These are phyloP conservation scores for Coemansia sp. DNA, from an alignment of 192 early-diverging fungal species.

Conservation along the genomic window DNA sequence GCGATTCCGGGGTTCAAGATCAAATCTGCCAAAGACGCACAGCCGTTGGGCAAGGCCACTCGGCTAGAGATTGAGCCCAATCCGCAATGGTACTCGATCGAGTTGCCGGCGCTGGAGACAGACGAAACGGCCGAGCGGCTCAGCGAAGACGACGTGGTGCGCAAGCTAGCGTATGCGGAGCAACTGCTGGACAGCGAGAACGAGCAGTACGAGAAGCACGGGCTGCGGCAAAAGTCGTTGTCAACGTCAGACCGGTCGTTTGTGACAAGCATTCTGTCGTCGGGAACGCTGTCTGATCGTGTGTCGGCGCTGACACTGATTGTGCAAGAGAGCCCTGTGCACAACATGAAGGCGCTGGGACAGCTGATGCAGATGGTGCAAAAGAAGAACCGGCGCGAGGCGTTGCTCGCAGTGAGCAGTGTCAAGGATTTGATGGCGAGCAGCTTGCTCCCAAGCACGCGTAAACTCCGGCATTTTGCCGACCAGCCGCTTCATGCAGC, in stretches of 20 bases:
- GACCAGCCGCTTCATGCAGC: slow-evolving; percentile 75
- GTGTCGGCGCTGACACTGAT: slow-evolving; percentile 91
- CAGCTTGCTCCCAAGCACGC: slow-evolving; percentile 72
- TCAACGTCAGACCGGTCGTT: slow-evolving; percentile 83
- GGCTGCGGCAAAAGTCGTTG: slow-evolving; percentile 54
- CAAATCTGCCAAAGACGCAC: slow-evolving; percentile 51
- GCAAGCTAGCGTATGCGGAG: slow-evolving; percentile 56
- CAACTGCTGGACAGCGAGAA: slow-evolving; percentile 69
- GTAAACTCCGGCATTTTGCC: slow-evolving; percentile 91
- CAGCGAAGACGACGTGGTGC: slow-evolving; percentile 40
- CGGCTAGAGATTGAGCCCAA: slow-evolving; percentile 29
- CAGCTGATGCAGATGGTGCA: slow-evolving; percentile 81
- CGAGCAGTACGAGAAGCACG: slow-evolving; percentile 55
- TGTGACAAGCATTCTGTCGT: slow-evolving; percentile 81
- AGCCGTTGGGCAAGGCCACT: slow-evolving; percentile 25
- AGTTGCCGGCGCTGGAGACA: slow-evolving; percentile 7
- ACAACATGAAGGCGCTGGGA: slow-evolving; percentile 68
- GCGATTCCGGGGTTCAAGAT: slow-evolving; percentile 45
- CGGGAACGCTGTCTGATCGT: slow-evolving; percentile 91
- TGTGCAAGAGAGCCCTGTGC: slow-evolving; percentile 89
- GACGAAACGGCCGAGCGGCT: slow-evolving; percentile 22
- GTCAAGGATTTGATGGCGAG: slow-evolving; percentile 87
- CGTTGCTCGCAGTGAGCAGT: slow-evolving; percentile 78
- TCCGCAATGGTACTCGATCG: slow-evolving; percentile 38
- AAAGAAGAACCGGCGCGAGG: slow-evolving; percentile 89